Evolutionary conservation across 148 eudicot genomes (phyloP).

Genomic region (Arbutus unedo): DNA sequence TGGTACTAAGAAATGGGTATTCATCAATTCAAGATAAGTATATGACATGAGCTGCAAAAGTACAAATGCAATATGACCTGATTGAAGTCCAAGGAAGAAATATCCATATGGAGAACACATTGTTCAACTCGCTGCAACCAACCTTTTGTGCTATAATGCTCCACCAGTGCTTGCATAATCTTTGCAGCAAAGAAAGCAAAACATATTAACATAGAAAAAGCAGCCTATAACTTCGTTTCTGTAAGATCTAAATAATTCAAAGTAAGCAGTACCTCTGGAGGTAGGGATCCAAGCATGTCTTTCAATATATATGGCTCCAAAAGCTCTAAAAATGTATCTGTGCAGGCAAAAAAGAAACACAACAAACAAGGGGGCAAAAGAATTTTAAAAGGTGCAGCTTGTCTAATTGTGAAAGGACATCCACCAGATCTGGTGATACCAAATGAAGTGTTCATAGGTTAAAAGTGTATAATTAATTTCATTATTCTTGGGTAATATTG

Average conservation of each 20-base stretch:
- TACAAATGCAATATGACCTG: constrained; percentile 49
- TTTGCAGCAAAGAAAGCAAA: constrained; percentile 21
- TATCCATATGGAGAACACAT: constrained; percentile 98
- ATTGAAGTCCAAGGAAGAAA: constrained; percentile 91
- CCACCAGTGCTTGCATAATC: constrained; percentile 99
- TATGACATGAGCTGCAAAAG: constrained; percentile 2
- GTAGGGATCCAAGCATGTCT: constrained; percentile 94
- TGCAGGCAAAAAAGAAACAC: constrained; percentile 17
- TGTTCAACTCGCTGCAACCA: constrained; percentile 98
- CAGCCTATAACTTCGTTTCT: not conserved
- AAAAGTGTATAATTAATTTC: no score
- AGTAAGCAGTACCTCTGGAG: constrained; percentile 68
- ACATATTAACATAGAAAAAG: not conserved
- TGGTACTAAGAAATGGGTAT: not conserved
- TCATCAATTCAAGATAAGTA: not conserved
- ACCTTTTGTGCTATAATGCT: constrained; percentile 85
- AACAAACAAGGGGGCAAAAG: not conserved
- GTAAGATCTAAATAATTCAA: not conserved
- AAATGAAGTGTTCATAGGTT: not conserved
- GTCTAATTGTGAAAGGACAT: not conserved
- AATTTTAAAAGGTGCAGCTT: not conserved
- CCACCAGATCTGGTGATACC: not conserved
- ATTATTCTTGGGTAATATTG: no score
- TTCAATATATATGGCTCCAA: constrained; percentile 95
- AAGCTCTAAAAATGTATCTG: constrained; percentile 96